Percentiles rank a stretch among this genome's conserved stretches.
These are phyloP conservation scores for Aspergillus sclerotialis DNA, from an alignment of 2,329 filamentous ascomycete species.

Conservation along the genomic window DNA sequence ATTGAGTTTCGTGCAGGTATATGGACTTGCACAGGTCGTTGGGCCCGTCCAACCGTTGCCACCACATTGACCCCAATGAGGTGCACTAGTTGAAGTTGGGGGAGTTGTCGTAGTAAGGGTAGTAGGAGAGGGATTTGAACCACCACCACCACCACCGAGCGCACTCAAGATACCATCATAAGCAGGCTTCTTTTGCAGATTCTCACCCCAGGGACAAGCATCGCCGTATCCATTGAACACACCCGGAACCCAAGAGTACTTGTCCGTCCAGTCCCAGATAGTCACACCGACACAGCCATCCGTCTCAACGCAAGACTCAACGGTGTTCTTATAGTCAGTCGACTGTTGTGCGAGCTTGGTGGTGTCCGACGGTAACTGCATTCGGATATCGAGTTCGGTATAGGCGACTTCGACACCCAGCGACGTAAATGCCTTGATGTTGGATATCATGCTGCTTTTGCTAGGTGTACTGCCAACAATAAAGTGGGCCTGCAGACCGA, in stretches of 20 bases:
- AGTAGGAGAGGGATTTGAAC: conserved; percentile 4
- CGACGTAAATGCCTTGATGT: conserved; percentile 30
- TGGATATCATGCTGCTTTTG: conserved; percentile 29
- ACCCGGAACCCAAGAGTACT: conserved; percentile 40
- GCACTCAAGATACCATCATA: conserved; percentile 30
- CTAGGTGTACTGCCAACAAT: conserved; percentile 37
- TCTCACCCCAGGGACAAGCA: conserved; percentile 41
- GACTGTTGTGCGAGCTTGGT: conserved; percentile 23
- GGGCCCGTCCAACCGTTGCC: conserved; percentile 21
- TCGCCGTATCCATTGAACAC: conserved; percentile 37
- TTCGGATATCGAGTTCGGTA: conserved; percentile 43
- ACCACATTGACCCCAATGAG: conserved; percentile 22
- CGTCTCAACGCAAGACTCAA: conserved; percentile 24
- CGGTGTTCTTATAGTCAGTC: conserved; percentile 23
- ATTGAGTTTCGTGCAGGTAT: conserved; percentile 19
- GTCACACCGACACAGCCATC: conserved; percentile 28
- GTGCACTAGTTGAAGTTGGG: conserved; percentile 9
- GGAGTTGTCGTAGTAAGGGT: conserved; percentile 6
- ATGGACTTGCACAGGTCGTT: conserved; percentile 18
- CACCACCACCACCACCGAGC: conserved; percentile 10
- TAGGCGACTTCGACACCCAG: conserved; percentile 40
- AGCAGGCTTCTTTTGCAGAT: conserved; percentile 42
- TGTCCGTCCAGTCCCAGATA: conserved; percentile 39
- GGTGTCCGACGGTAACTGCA: conserved; percentile 26
- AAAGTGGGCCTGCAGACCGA: conserved; percentile 38